These are phyloP conservation scores for Besnoitia besnoiti DNA, from an alignment of 169 alveolate species.

Conservation along the genomic window DNA sequence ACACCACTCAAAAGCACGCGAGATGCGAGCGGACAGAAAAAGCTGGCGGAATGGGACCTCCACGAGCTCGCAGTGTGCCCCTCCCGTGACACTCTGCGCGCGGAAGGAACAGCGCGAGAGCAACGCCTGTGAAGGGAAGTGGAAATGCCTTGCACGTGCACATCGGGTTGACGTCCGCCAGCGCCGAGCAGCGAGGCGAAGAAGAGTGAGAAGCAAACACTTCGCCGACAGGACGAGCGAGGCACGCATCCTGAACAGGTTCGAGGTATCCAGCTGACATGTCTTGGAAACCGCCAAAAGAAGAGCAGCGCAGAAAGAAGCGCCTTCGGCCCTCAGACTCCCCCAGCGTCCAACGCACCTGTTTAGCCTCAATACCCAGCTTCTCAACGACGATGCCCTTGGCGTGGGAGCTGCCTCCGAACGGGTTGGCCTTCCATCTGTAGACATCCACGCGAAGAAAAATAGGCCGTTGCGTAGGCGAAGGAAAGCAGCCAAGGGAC, in stretches of 20 bases:
- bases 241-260: too few relatives aligned
- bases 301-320: too few relatives aligned
- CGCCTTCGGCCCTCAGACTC: too few relatives aligned
- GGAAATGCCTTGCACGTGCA: too few relatives aligned
- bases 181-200: too few relatives aligned
- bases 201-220: too few relatives aligned
- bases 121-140: slow-evolving; percentile 22
- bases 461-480: too few relatives aligned
- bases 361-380: slow-evolving; percentile 99
- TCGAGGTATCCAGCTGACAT: background rate
- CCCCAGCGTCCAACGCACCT: slow-evolving; percentile 75
- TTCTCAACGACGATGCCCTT: slow-evolving; percentile 99
- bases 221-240: too few relatives aligned
- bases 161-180: too few relatives aligned
- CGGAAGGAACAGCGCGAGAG: background rate
- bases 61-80: background rate
- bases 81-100: slow-evolving; percentile 23
- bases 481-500: too few relatives aligned
- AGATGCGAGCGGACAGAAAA: background rate
- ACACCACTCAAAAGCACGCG: background rate
- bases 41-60: background rate
- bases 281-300: background rate
- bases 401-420: slow-evolving; percentile 98
- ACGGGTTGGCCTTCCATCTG: slow-evolving; percentile 97
- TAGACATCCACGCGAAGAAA: background rate